A percentile compares a stretch with the other conserved stretches of the same genome.
Evolutionary conservation across 805 yeast genomes (phyloP).

Genomic region (Yamadazyma insecticola): DNA sequence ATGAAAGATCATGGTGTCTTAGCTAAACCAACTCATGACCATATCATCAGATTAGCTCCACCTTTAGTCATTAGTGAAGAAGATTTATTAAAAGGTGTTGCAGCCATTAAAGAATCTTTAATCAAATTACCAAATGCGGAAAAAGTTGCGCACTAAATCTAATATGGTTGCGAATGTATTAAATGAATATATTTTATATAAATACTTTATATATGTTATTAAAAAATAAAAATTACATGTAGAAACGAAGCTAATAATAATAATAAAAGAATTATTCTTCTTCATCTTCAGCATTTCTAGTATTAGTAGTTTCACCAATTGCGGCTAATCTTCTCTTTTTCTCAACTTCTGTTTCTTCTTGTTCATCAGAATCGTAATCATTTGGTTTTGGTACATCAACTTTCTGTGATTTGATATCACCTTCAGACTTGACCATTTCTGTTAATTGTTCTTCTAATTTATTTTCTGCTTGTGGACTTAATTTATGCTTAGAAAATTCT

Average conservation of each 20-base stretch:
- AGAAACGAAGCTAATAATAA: too few species aligned
- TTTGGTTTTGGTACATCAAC: too few species aligned
- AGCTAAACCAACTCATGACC: conserved; percentile 96
- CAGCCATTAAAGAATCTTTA: conserved; percentile 60
- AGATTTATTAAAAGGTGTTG: conserved; percentile 79
- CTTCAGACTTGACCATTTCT: too few species aligned
- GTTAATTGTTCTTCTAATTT: background rate
- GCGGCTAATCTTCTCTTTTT: conserved; percentile 59
- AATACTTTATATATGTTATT: too few species aligned
- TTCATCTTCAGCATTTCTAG: conserved; percentile 44
- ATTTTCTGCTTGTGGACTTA: too few species aligned
- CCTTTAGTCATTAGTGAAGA: conserved; percentile 88
- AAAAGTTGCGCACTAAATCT: conserved; percentile 36
- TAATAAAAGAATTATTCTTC: conserved; percentile 28
- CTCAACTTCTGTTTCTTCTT: conserved; percentile 62
- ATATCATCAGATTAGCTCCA: conserved; percentile 93
- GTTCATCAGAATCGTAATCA: conserved; percentile 20
- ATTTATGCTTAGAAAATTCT: too few species aligned
- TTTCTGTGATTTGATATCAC: too few species aligned
- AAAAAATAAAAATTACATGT: too few species aligned
- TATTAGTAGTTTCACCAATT: conserved; percentile 39
- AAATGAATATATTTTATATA: too few species aligned
- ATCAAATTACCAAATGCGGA: conserved; percentile 49
- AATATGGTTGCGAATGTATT: too few species aligned
- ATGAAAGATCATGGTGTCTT: conserved; percentile 86